A percentile compares a stretch with the other conserved stretches of the same genome.
These are phyloP conservation scores for Mycena haematopus DNA, from an alignment of 768 basidiomycete species.

Conservation along the genomic window DNA sequence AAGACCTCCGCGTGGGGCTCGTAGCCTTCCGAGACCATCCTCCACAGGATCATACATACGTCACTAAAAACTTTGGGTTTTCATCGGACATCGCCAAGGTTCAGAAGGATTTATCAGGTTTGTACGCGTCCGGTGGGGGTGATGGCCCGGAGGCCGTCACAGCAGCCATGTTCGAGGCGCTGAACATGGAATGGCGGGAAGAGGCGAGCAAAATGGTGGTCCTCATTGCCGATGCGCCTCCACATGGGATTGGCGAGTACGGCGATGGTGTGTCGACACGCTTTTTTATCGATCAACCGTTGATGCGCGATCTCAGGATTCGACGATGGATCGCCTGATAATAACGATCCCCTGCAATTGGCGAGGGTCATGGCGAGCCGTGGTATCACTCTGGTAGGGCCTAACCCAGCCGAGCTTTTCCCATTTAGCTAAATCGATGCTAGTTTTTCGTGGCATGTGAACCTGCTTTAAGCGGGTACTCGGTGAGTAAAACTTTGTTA, in stretches of 20 bases:
- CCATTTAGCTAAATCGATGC: conserved; percentile 14
- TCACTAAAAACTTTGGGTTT: conserved; percentile 94
- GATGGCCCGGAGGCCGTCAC: conserved; percentile 97
- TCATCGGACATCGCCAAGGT: conserved; percentile 90
- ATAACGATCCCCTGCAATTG: conserved; percentile 86
- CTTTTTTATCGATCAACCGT: conserved; percentile 14
- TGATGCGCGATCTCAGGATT: conserved; percentile 62
- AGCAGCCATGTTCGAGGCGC: conserved; percentile 84
- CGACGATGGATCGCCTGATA: conserved; percentile 93
- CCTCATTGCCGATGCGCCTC: conserved; percentile 95
- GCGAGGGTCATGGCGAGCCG: conserved; percentile 88
- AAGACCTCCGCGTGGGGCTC: conserved; percentile 91
- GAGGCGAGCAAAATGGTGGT: conserved; percentile 95
- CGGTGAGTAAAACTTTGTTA: conserved; percentile 53
- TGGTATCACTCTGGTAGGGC: conserved; percentile 87
- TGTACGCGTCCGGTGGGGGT: conserved; percentile 91
- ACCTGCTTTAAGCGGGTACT: conserved; percentile 92
- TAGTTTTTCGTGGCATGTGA: conserved; percentile 99
- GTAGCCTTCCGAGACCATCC: conserved; percentile 97
- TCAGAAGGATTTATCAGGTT: conserved; percentile 78
- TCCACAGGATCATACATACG: conserved; percentile 94
- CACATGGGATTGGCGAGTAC: conserved; percentile 96
- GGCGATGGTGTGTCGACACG: conserved; percentile 76
- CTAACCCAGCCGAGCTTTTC: conserved; percentile 9
- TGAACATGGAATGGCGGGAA: conserved; percentile 91